These are phyloP conservation scores for Plasmodium knowlesi DNA, from an alignment of 169 alveolate genomes.

Conservation along the genomic window DNA sequence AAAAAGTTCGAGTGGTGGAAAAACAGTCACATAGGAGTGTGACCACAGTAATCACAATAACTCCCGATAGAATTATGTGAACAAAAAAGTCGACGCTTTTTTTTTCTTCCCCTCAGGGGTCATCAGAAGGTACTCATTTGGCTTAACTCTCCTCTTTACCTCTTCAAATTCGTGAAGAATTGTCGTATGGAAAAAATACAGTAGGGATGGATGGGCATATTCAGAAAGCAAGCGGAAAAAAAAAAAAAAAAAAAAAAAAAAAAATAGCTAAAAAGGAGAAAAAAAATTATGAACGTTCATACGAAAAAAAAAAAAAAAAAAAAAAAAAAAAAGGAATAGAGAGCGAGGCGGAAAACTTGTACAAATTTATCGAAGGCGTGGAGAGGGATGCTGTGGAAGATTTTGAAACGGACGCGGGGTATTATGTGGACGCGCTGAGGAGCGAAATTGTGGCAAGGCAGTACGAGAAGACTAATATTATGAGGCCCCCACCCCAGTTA, in stretches of 20 bases:
- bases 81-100: background rate
- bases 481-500: background rate
- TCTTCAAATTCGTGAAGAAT: background rate
- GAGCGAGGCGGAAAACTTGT: background rate
- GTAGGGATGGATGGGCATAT: background rate
- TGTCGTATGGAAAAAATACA: background rate
- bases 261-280: background rate
- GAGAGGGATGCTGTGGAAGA: background rate
- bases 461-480: background rate
- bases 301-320: conserved; percentile 23
- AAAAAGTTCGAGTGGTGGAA: background rate
- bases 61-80: background rate
- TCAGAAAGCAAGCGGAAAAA: background rate
- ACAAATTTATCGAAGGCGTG: background rate
- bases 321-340: background rate
- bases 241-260: no score
- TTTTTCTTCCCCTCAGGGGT: background rate
- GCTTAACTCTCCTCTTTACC: background rate
- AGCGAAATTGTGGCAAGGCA: background rate
- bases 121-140: background rate
- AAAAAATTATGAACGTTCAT: background rate
- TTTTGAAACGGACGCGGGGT: background rate
- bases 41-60: background rate
- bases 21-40: background rate
- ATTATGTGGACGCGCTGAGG: background rate